Evolutionary conservation across 164 flowering plant genomes (phyloP), one percentile per base, ranked within the genome.

Genomic region (Pachysandra terminalis): DNA sequence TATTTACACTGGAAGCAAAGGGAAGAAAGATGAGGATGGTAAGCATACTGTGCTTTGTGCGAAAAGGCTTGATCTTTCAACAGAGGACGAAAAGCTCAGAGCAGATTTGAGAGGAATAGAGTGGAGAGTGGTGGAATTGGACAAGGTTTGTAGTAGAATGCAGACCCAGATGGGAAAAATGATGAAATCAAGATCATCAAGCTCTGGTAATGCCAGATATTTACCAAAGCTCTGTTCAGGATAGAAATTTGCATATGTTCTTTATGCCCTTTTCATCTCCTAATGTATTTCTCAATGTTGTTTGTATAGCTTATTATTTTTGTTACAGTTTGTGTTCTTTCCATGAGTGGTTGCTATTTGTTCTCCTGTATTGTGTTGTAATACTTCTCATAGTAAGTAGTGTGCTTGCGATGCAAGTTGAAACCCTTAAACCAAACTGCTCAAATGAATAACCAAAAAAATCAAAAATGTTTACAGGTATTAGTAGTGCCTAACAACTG

Each of bases 81-180:
- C 68, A 9, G 93, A 86, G 59, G 83, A 81, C 55, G 86, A 84
- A 68, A 81, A 80, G 65, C 83, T 92, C 19, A 84, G 65, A 68
- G 85, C 81, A 41, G 83, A 89, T 76, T 68, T 95, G 65, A 82
- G 84, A 75, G 94, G 89, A 52, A 95, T 95, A 96, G 97, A 89
- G 63, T 89, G 87, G 79, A 87, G 93, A 65, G 97, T 95, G 51
- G 67, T 81, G 81, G 97, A 92, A 72, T 73, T 95, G 78, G 99
- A 92, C 76, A 85, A 85, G 73, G 78, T 84, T 55, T 95, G 97
- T 59, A 71, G 59, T 80, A 85, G 86, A 79, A 84, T 92, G 97
- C 97, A 92, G 71, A 74, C 71, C 35, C 97, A 92, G 57, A 77
- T 80, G 68, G 56, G 69, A 54, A 80, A 77, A 32, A 72, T 77